Percentiles rank a stretch among this genome's conserved stretches.
These are phyloP conservation scores for Penicillium freii DNA, from an alignment of 2,329 filamentous ascomycete species.

Conservation along the genomic window DNA sequence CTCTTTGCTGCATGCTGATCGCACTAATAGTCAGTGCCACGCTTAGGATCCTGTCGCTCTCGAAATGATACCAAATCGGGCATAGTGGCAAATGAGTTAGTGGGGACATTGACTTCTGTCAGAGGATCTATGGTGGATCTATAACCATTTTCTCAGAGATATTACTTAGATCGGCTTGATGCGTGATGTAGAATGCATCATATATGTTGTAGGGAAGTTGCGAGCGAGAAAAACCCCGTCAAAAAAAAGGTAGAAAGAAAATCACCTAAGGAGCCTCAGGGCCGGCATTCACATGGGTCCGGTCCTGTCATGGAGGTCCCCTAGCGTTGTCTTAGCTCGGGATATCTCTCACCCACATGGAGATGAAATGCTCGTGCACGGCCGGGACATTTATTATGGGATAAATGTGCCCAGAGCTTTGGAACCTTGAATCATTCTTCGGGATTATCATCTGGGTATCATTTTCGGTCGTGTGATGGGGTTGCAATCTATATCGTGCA, in stretches of 20 bases:
- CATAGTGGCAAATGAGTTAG: constrained; percentile 4
- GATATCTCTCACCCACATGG: constrained; percentile 21
- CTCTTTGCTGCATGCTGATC: constrained; percentile 1
- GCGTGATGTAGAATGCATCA: not conserved
- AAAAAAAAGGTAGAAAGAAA: not conserved
- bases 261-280: not conserved
- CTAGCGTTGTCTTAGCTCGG: constrained; percentile 12
- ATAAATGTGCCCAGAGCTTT: constrained; percentile 1
- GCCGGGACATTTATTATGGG: not conserved
- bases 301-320: not conserved
- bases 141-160: constrained; percentile 19
- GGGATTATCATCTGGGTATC: not conserved
- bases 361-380: constrained; percentile 6
- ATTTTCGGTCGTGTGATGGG: not conserved
- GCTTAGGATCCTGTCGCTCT: constrained; percentile 4
- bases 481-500: not conserved
- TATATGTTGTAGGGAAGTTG: no score
- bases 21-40: not conserved
- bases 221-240: not conserved
- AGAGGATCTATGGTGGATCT: constrained; percentile 12
- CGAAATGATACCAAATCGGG: constrained; percentile 6
- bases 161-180: constrained; percentile 9
- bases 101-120: constrained; percentile 15
- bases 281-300: not conserved
- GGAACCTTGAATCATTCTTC: not conserved